Evolutionary conservation across 176 grass and related monocot genomes (phyloP).

Genomic region (Musa beccarii): DNA sequence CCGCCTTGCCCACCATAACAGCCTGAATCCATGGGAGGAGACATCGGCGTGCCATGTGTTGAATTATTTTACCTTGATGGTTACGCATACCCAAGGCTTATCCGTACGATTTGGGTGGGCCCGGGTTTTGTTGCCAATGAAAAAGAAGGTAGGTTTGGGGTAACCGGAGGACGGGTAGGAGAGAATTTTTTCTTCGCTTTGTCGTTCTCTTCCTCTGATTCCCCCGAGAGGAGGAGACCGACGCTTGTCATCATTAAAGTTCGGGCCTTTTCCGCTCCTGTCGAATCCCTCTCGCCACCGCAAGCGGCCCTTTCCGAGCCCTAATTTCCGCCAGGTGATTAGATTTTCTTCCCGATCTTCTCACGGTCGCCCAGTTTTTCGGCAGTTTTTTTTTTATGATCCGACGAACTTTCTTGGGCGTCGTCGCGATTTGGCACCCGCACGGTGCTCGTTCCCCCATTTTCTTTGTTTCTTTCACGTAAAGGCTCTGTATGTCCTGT

Average conservation of each 20-base stretch:
- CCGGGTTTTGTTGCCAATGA: not conserved
- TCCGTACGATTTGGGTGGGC: not conserved
- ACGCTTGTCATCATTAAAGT: not conserved
- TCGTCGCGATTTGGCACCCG: not conserved
- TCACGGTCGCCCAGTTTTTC: not conserved
- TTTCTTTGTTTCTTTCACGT: not conserved
- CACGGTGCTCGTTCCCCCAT: not conserved
- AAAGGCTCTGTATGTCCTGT: not conserved
- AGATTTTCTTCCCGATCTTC: not conserved
- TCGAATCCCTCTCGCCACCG: not conserved
- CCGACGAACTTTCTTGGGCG: not conserved
- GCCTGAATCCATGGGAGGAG: too few relatives aligned
- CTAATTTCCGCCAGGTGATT: not conserved
- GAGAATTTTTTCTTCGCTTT: not conserved
- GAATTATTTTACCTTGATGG: too few relatives aligned
- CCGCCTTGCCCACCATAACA: too few relatives aligned
- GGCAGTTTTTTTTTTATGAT: not conserved
- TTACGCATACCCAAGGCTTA: too few relatives aligned
- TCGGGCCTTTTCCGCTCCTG: not conserved
- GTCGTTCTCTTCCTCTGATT: conserved; percentile 7
- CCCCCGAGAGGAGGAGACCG: conserved; percentile 1
- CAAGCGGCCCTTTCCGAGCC: not conserved
- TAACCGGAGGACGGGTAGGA: accelerated
- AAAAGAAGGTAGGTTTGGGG: not conserved
- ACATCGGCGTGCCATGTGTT: too few relatives aligned